phyloP scores from a whole-genome alignment of 202 grass and related monocot genomes.

The Bolboschoenoplectus hybrid region DNA sequence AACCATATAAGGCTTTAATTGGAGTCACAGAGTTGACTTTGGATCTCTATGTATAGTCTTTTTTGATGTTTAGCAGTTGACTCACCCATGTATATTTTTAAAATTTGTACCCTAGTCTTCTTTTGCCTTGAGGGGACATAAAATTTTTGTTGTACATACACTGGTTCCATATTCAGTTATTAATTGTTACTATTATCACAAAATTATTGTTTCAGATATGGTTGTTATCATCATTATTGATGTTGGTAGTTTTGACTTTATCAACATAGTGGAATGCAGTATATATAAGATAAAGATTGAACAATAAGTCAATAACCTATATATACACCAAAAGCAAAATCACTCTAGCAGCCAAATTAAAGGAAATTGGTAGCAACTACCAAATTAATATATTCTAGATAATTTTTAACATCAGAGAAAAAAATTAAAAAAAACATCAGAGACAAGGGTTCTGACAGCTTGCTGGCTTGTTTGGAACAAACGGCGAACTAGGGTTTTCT shows the following conservation, averaged over 20 bases:
- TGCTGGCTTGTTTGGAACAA: constrained; percentile 29
- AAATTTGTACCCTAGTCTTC: background rate
- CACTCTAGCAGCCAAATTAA: background rate
- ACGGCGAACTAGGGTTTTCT: constrained; percentile 29
- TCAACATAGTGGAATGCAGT: too few relatives aligned
- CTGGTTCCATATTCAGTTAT: background rate
- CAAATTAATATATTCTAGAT: background rate
- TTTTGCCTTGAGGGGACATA: constrained; percentile 18
- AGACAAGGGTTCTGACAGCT: constrained; percentile 16
- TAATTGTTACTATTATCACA: constrained; percentile 7
- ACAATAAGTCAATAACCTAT: background rate
- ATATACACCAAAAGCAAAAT: background rate
- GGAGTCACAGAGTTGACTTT: constrained; percentile 17
- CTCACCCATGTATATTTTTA: background rate
- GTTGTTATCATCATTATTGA: background rate
- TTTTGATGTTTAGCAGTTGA: background rate
- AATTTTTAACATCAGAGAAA: background rate
- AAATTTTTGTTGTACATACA: background rate
- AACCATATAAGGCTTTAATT: background rate
- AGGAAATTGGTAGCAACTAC: background rate
- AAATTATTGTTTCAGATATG: background rate
- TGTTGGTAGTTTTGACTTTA: background rate
- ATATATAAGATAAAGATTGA: background rate
- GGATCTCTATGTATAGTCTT: background rate
- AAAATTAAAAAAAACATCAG: background rate